Conservation (phyloP, 2,329 filamentous ascomycete species). For the Talaromyces atroroseus region DNA sequence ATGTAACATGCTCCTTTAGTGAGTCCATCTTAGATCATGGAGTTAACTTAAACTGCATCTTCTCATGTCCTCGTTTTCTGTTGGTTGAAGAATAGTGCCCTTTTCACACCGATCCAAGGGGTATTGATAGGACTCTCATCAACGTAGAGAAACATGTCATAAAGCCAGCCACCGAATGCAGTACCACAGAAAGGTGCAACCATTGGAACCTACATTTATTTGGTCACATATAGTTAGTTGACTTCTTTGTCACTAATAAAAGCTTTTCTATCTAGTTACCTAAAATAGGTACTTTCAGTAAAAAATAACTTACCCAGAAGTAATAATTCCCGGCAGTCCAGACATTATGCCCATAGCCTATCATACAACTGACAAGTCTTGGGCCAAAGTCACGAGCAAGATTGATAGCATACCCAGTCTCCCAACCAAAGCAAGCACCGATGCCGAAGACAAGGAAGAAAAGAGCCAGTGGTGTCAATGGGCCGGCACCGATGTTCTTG, state of each 20-base stretch:
- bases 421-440: constrained; percentile 68
- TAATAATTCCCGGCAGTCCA: constrained; percentile 65
- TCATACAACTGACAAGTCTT: constrained; percentile 58
- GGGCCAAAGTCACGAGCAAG: constrained; percentile 68
- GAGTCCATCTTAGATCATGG: background rate
- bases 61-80: background rate
- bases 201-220: constrained; percentile 57
- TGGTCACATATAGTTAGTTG: background rate
- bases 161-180: constrained; percentile 59
- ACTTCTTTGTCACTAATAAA: constrained; percentile 3
- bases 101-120: constrained; percentile 57
- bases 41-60: background rate
- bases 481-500: constrained; percentile 48
- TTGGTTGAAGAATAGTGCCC: background rate
- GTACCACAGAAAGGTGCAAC: constrained; percentile 64
- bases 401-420: constrained; percentile 73
- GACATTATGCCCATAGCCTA: constrained; percentile 64
- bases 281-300: background rate
- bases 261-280: background rate
- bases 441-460: constrained; percentile 72
- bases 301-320: constrained; percentile 55
- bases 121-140: constrained; percentile 66
- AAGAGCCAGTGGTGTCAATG: constrained; percentile 55
- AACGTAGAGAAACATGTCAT: constrained; percentile 64
- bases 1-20: background rate